phyloP scores from a whole-genome alignment of 768 basidiomycete species.

The Termitomyces eurrhizus region DNA sequence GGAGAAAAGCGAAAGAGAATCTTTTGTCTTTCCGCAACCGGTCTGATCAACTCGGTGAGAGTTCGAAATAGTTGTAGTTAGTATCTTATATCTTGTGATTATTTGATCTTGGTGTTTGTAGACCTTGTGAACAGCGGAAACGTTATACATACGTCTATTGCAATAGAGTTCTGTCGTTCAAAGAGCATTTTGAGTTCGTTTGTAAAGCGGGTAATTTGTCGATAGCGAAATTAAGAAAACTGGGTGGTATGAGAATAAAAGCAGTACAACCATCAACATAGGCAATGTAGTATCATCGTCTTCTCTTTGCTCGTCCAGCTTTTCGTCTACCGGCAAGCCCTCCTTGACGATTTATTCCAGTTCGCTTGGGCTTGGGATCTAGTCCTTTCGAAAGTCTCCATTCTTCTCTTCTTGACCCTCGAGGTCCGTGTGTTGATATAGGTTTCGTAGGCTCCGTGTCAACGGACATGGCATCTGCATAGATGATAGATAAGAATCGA shows the following conservation, averaged over 20 bases:
- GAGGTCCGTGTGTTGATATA: slow-evolving; percentile 81
- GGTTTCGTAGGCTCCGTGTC: slow-evolving; percentile 36
- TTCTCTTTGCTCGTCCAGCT: slow-evolving; percentile 66
- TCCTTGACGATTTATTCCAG: slow-evolving; percentile 68
- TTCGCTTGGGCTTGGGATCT: slow-evolving; percentile 42
- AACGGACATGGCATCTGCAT: slow-evolving; percentile 50
- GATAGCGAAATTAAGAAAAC: not conserved
- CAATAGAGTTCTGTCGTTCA: not conserved
- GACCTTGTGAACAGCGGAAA: not conserved
- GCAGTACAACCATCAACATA: slow-evolving; percentile 1
- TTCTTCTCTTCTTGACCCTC: slow-evolving; percentile 71
- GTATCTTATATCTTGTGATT: not conserved
- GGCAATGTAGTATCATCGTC: slow-evolving; percentile 43
- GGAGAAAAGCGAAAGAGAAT: slow-evolving; percentile 22
- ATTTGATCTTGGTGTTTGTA: not conserved
- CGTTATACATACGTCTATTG: not conserved
- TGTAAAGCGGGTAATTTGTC: slow-evolving; percentile 2
- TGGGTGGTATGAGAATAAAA: not conserved
- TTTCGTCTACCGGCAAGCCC: slow-evolving; percentile 55
- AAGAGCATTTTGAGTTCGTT: not conserved
- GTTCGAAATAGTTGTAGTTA: not conserved
- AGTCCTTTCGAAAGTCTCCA: slow-evolving; percentile 84
- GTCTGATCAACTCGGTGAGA: slow-evolving; percentile 5
- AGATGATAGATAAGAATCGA: slow-evolving; percentile 14
- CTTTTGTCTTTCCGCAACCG: slow-evolving; percentile 21